Evolutionary conservation across 768 basidiomycete species (phyloP).

Genomic region (Suillus lakei): DNA sequence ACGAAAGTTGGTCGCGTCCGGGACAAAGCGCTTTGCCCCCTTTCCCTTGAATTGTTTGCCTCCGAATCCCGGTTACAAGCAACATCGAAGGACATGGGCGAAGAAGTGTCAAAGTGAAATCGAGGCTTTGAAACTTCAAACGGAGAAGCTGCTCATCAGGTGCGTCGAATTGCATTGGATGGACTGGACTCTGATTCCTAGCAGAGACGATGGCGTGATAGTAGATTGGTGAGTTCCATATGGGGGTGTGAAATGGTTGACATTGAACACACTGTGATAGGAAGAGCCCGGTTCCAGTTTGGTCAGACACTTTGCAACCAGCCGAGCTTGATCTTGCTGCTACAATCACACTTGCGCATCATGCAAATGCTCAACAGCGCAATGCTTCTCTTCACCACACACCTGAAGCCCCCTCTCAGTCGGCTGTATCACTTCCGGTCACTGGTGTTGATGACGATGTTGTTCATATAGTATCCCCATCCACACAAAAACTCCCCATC

Average conservation of each 20-base stretch:
- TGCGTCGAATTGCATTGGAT: conserved; percentile 17
- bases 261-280: conserved; percentile 20
- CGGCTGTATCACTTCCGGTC: conserved; percentile 1
- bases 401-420: not conserved
- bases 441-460: not conserved
- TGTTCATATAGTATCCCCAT: conserved; percentile 3
- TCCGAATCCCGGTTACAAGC: conserved; percentile 21
- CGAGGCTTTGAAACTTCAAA: conserved; percentile 23
- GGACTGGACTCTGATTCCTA: not conserved
- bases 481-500: conserved; percentile 21
- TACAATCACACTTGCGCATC: conserved; percentile 28
- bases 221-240: conserved; percentile 32
- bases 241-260: not conserved
- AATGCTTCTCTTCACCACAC: conserved; percentile 3
- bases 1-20: conserved; percentile 28
- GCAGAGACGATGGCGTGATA: conserved; percentile 35
- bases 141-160: conserved; percentile 33
- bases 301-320: conserved; percentile 36
- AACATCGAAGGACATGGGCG: conserved; percentile 28
- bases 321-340: conserved; percentile 32
- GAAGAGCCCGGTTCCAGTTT: conserved; percentile 34
- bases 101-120: conserved; percentile 23
- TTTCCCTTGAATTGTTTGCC: conserved; percentile 30
- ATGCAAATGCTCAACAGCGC: conserved; percentile 25
- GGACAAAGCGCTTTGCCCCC: conserved; percentile 33